Percentiles rank a stretch among this genome's conserved stretches.
Evolutionary conservation across 495 filamentous ascomycete species (phyloP).

Genomic region (Daldinia grandis): DNA sequence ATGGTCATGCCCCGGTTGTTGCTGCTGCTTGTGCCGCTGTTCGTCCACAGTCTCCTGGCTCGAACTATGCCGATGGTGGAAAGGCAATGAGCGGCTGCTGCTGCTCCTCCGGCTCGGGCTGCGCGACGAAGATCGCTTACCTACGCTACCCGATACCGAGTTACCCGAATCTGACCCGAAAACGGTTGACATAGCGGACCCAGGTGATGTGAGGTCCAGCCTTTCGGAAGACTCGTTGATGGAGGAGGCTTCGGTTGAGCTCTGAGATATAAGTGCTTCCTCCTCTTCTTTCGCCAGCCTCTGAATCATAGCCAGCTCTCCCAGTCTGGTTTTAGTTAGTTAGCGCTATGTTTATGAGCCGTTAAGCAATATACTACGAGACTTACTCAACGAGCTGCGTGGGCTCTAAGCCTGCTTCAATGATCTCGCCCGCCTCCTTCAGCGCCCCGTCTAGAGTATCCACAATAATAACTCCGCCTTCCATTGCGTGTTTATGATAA

Average conservation of each 20-base stretch:
- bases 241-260: conserved; percentile 36
- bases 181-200: conserved; percentile 44
- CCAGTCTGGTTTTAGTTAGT: conserved; percentile 51
- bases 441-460: conserved; percentile 82
- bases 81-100: conserved; percentile 16
- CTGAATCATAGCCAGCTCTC: conserved; percentile 77
- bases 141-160: conserved; percentile 12
- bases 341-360: background rate
- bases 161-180: conserved; percentile 35
- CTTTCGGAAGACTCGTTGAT: conserved; percentile 40
- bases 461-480: conserved; percentile 82
- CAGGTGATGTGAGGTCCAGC: conserved; percentile 38
- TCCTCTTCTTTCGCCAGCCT: conserved; percentile 43
- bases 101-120: conserved; percentile 35
- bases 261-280: conserved; percentile 33
- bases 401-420: conserved; percentile 74
- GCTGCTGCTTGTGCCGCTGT: conserved; percentile 47
- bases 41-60: conserved; percentile 35
- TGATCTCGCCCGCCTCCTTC: conserved; percentile 88
- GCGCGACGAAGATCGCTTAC: conserved; percentile 42
- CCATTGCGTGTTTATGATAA: conserved; percentile 74
- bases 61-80: conserved; percentile 33
- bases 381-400: conserved; percentile 78
- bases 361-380: background rate
- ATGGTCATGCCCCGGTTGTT: conserved; percentile 53